Evolutionary conservation across 176 grass and related monocot genomes (phyloP), one percentile per base, ranked within the genome.

Genomic region (Oryza brachyantha): DNA sequence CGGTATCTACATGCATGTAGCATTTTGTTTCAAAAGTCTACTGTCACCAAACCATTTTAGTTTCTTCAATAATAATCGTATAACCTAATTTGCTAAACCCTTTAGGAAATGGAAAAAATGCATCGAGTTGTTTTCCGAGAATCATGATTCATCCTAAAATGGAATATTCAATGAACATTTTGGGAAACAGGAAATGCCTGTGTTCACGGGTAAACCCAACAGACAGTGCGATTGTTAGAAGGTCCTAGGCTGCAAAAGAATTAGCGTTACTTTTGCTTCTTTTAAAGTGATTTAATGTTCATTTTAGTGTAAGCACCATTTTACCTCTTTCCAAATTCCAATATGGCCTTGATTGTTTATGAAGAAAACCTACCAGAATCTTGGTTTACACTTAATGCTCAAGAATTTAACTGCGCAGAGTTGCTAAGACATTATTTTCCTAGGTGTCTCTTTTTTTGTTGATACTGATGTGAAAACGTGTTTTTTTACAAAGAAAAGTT

Each of bases 361-460:
- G 31, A 73, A 77, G 59, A 60, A 70, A 89, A 72, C 26, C 72
- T 66, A 14, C 66, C 3, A 28, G 43, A 46, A 66, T 22, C 63
- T 37, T 59, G 29, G 34, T 71, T 58, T 41, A 58, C 10, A 38
- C 36, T 67, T 66, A 27, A 5, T 72, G 25, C 55, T 71, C 26
- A 55, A 39, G 0, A 45, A 45, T 5, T 45, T 45, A 45, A 45
- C 12, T 16, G 42, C 55, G 29, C 11, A 21, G 21, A 57, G 82
- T 63, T 81, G n/a, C 45, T 85, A 43, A 72, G 66, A 38, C 77
- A 24, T 75, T 84, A 31, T 40, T 84, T 54, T 70, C 55, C 32
- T 74, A 74, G 29, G 13, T 74, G 58, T 4, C 69, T 37, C 41
- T 16, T 85, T 80, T 45, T 58, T 24, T 16, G 29, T 60, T 50